Evolutionary conservation across 1,284 basidiomycete genomes (phyloP).

Genomic region (Microbotryum lychnidis-dioicae): DNA sequence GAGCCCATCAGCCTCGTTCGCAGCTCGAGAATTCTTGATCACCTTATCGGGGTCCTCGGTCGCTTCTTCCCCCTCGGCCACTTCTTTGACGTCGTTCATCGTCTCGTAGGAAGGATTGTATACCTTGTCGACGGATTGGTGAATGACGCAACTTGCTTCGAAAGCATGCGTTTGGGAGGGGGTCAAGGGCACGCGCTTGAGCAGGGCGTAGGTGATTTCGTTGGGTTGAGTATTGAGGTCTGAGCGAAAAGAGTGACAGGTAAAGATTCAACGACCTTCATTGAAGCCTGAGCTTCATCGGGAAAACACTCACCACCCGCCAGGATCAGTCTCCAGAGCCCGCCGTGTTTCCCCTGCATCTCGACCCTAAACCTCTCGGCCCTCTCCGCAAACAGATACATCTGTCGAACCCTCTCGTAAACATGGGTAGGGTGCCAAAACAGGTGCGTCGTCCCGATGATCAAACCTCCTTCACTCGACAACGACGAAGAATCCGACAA

Average conservation of each 20-base stretch:
- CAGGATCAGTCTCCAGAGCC: slow-evolving; percentile 66
- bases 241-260: slow-evolving; percentile 36
- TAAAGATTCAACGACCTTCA: too few species aligned
- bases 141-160: slow-evolving; percentile 63
- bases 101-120: slow-evolving; percentile 40
- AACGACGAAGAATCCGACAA: slow-evolving; percentile 53
- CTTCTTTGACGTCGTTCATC: slow-evolving; percentile 29
- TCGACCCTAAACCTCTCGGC: slow-evolving; percentile 50
- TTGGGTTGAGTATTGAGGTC: slow-evolving; percentile 89
- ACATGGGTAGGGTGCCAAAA: slow-evolving; percentile 76
- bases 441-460: slow-evolving; percentile 74
- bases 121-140: slow-evolving; percentile 60
- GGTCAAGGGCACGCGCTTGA: slow-evolving; percentile 50
- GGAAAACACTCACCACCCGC: slow-evolving; percentile 59
- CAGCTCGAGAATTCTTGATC: slow-evolving; percentile 66
- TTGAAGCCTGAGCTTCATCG: neutral
- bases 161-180: slow-evolving; percentile 55
- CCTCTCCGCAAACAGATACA: slow-evolving; percentile 55
- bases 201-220: slow-evolving; percentile 76
- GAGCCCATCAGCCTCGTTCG: slow-evolving; percentile 60
- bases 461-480: slow-evolving; percentile 50
- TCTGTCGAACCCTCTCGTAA: slow-evolving; percentile 73
- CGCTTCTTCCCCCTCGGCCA: slow-evolving; percentile 45
- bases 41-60: slow-evolving; percentile 50
- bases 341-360: slow-evolving; percentile 43